Percentiles rank a stretch among this genome's conserved stretches.
Evolutionary conservation across 164 flowering plant species (phyloP).

Genomic region (Brasenia schreberi): DNA sequence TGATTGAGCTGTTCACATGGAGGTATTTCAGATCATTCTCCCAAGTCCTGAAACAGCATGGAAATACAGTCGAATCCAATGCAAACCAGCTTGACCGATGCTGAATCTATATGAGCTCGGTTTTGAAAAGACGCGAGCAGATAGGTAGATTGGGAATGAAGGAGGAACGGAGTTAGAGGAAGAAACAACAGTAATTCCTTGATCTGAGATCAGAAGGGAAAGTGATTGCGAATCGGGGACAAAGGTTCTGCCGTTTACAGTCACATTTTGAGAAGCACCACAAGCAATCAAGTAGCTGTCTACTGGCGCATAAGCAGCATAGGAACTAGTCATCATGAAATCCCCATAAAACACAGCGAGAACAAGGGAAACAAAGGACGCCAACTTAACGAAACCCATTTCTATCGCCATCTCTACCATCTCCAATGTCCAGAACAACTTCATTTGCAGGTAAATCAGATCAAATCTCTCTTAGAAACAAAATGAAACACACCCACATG

Average conservation of each 20-base stretch:
- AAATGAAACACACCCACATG: too few species aligned
- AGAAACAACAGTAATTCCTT: slow-evolving; percentile 5
- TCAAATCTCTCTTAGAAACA: too few species aligned
- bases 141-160: slow-evolving; percentile 18
- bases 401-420: neutral
- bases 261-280: slow-evolving; percentile 20
- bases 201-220: slow-evolving; percentile 8
- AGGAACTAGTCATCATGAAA: slow-evolving; percentile 6
- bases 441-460: too few species aligned
- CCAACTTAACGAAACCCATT: slow-evolving; percentile 7
- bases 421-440: too few species aligned
- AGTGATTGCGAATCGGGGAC: slow-evolving; percentile 16
- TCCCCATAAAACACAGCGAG: neutral
- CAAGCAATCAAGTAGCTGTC: slow-evolving; percentile 25
- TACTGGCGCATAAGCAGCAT: slow-evolving; percentile 12
- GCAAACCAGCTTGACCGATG: slow-evolving; percentile 18
- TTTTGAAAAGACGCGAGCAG: slow-evolving; percentile 13
- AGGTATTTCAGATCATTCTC: slow-evolving; percentile 20
- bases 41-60: slow-evolving; percentile 23
- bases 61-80: slow-evolving; percentile 24
- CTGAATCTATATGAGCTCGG: slow-evolving; percentile 13
- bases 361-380: slow-evolving; percentile 1
- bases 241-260: slow-evolving; percentile 14
- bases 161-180: slow-evolving; percentile 11
- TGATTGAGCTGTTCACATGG: slow-evolving; percentile 17